A percentile compares a stretch with the other conserved stretches of the same genome.
Evolutionary conservation across 495 filamentous ascomycete genomes (phyloP).

Genomic region (Mytilinidion resinicola): DNA sequence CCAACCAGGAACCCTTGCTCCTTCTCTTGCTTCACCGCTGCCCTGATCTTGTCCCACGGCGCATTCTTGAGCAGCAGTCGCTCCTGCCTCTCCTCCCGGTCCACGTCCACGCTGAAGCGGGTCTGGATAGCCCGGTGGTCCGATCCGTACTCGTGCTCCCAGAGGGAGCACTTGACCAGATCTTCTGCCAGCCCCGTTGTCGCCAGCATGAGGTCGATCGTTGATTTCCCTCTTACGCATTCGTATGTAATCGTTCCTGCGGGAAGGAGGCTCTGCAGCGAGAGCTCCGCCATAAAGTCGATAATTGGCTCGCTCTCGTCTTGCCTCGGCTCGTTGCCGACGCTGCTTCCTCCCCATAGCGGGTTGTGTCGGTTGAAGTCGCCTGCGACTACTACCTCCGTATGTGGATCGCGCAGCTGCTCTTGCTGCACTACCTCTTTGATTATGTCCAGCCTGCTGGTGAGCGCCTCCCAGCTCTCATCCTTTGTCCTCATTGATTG

Average conservation of each 20-base stretch:
- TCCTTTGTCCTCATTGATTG: conserved; percentile 9
- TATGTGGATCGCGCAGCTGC: conserved; percentile 11
- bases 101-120: too few species aligned
- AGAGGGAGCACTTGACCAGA: conserved; percentile 30
- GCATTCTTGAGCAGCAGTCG: background rate
- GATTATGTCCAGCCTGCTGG: conserved; percentile 11
- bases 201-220: conserved; percentile 32
- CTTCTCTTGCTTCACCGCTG: background rate
- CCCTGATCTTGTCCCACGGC: background rate
- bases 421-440: conserved; percentile 3
- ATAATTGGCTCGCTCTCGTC: conserved; percentile 38
- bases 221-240: conserved; percentile 21
- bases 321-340: conserved; percentile 24
- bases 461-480: conserved; percentile 12
- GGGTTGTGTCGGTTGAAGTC: too few species aligned
- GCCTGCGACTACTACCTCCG: conserved; percentile 29
- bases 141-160: conserved; percentile 33
- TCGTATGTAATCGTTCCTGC: conserved; percentile 36
- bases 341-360: conserved; percentile 37
- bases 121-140: conserved; percentile 32
- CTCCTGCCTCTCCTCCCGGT: background rate
- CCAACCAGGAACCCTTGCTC: background rate
- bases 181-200: conserved; percentile 21
- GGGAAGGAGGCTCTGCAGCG: conserved; percentile 32
- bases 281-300: conserved; percentile 34